Evolutionary conservation across 768 basidiomycete genomes (phyloP).

Genomic region (Lentinus brumalis): DNA sequence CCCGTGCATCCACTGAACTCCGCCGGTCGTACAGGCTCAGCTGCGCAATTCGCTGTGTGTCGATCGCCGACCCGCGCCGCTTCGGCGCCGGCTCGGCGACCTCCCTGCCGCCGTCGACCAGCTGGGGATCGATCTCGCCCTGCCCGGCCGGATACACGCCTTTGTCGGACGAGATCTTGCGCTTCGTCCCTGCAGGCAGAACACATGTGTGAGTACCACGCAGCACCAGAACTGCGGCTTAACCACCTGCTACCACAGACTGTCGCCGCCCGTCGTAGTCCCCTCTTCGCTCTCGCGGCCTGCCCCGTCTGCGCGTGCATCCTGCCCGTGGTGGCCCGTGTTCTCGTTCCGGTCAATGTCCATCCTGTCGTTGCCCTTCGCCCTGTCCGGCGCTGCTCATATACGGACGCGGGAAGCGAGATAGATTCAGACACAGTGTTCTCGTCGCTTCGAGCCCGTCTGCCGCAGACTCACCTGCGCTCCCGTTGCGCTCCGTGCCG

Average conservation of each 20-base stretch:
- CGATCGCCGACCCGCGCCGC: constrained; percentile 81
- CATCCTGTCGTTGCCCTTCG: constrained; percentile 24
- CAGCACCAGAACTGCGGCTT: constrained; percentile 21
- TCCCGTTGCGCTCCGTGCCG: constrained; percentile 13
- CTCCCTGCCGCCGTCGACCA: constrained; percentile 67
- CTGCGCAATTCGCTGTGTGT: constrained; percentile 74
- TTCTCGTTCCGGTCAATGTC: constrained; percentile 22
- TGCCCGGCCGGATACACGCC: constrained; percentile 49
- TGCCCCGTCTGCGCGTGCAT: constrained; percentile 12
- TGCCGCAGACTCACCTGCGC: constrained; percentile 17
- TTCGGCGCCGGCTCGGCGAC: constrained; percentile 73
- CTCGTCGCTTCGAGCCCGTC: constrained; percentile 2
- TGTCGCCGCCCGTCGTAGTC: constrained; percentile 75
- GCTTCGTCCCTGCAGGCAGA: constrained; percentile 65
- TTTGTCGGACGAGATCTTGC: constrained; percentile 80
- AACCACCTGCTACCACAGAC: constrained; percentile 61
- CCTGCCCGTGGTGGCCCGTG: constrained; percentile 13
- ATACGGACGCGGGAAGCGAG: constrained; percentile 9
- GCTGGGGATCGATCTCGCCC: constrained; percentile 67
- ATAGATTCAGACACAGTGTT: constrained; percentile 13
- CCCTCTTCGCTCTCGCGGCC: constrained; percentile 49
- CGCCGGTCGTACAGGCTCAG: constrained; percentile 78
- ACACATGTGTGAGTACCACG: constrained; percentile 25
- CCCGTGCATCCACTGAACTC: constrained; percentile 70
- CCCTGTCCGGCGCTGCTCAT: constrained; percentile 19